Base-by-base conservation (phyloP, 2,329 filamentous ascomycete species). In the Coniella lustricola region DNA sequence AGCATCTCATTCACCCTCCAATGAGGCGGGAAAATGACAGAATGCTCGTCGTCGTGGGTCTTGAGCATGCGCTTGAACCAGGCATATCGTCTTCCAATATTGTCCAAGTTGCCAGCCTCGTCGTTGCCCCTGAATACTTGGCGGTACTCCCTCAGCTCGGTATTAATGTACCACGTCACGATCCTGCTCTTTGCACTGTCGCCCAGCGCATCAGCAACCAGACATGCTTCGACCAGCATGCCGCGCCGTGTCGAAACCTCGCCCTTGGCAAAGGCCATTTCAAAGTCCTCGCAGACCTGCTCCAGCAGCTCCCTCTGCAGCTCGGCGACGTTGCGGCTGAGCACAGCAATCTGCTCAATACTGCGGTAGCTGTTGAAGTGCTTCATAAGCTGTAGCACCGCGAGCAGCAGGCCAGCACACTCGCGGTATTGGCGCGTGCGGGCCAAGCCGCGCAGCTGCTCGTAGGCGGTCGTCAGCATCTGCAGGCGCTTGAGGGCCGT, bases 381-480 rank as follows among this genome's bases (percentile, higher is more conserved):
- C 57, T 87, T 87, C 87, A 97, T 96, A 39, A 98, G 82, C 76
- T 98, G 93, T 50, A 98, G 79, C 29, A 98, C 93, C 9, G 93
- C 93, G 70, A 95, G 89, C 49, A 98, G 74, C 51, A 98, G 75
- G 59, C 94, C 90, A 14, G 91, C 90, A 63, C 93, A 97, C 65
- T 98, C 93, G 55, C 88, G 77, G 65, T 98, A 98, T 66, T 98
- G 93, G 49, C 91, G 77, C 32, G 86, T 85, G 67, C 87, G 87
- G 56, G 87, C 85, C 56, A 96, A 73, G 3, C 82, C 87, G 50
- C 87, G 80, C 50, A 98, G 75, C 70, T 98, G 93, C 64, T 97
- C 93, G 68, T 97, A 98, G n/a, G 93, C 93, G 3, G 93, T 97
- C 4, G 93, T 97, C 63, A 98, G 72, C 93, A 98, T 98, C 74